These are phyloP conservation scores for Pseudocercospora pini-densiflorae DNA, from an alignment of 2,329 filamentous ascomycete genomes.

Conservation along the genomic window DNA sequence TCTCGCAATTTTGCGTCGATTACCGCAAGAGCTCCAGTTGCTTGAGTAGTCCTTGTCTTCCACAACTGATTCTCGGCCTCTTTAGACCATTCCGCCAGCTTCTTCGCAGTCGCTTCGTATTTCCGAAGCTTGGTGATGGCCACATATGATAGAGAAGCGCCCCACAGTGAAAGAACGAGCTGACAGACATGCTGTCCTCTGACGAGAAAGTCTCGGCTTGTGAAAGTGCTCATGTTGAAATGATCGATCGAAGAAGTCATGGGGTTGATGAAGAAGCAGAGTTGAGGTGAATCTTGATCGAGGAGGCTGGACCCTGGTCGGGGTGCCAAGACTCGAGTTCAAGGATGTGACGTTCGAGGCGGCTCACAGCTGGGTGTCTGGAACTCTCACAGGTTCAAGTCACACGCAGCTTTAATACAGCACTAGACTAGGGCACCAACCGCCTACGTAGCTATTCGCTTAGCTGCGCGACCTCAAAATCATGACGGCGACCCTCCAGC, in stretches of 20 bases:
- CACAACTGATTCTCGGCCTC: conserved; percentile 49
- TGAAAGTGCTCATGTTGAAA: conserved; percentile 16
- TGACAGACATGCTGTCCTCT: conserved; percentile 45
- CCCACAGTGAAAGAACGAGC: conserved; percentile 48
- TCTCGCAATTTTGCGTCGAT: background rate
- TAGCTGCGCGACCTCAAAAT: conserved; percentile 18
- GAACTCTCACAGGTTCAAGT: background rate
- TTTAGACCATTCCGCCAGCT: conserved; percentile 51
- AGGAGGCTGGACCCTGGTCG: conserved; percentile 1
- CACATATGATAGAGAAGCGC: conserved; percentile 47
- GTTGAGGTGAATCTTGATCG: background rate
- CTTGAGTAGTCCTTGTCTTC: conserved; percentile 52
- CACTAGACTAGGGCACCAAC: background rate
- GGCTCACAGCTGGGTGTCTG: background rate
- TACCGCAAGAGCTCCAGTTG: conserved; percentile 46
- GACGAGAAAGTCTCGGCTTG: conserved; percentile 22
- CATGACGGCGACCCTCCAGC: conserved; percentile 12
- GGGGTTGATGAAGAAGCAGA: background rate
- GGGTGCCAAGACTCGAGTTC: background rate
- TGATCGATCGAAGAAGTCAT: conserved; percentile 9
- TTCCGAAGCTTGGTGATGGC: conserved; percentile 50
- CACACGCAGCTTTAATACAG: background rate
- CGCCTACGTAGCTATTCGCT: conserved; percentile 23
- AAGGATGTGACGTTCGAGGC: background rate
- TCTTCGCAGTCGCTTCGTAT: conserved; percentile 53